Base-by-base conservation (phyloP, 2,329 filamentous ascomycete species). In the Colletotrichum acutatum region DNA sequence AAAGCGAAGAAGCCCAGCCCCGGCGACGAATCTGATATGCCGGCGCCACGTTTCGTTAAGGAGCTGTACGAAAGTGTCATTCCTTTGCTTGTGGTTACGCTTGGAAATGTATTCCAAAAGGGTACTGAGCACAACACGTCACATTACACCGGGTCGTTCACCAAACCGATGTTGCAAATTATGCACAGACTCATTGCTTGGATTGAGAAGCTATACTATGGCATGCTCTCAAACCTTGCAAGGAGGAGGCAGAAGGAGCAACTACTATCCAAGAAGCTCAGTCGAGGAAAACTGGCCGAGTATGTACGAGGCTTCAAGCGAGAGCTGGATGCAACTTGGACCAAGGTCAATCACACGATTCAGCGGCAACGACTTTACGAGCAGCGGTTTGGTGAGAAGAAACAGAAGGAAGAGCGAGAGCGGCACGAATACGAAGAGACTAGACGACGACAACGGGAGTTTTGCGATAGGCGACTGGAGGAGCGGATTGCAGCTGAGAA, bases 101-200 rank as follows among this genome's bases (percentile, higher is more conserved):
- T 74, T 22, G 28, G 28, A n/a, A 37, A 22, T 14, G 68, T 72
- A 5, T 74, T 74, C 52, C 32, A n/a, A 4, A 62, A 57, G 26
- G 71, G 71, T n/a, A 19, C 49, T 5, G 34, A 46, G 12, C 12
- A 24, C n/a, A 60, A 58, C 22, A 34, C 37, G 1, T 9, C 28
- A 3, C 28, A 22, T 1, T 72, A 68, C 46, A 28, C 54, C 8
- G 70, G 66, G 26, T 56, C 24, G 16, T 72, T 74, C 46, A 72
- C 68, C 8, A 62, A 67, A n/a, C 26, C n/a, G 16, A 46, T 26
- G 9, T 14, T 74, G 52, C 71, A 74, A 22, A 74, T 74, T 24
- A 74, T 74, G 71, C 22, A 62, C 24, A 49, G 71, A 42, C 11
- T 74, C 14, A 22, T 68, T 9, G 62, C 57, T 19, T 74, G 71